Base-by-base conservation (phyloP, 306 rosid genomes). In the Cucumis melo region DNA sequence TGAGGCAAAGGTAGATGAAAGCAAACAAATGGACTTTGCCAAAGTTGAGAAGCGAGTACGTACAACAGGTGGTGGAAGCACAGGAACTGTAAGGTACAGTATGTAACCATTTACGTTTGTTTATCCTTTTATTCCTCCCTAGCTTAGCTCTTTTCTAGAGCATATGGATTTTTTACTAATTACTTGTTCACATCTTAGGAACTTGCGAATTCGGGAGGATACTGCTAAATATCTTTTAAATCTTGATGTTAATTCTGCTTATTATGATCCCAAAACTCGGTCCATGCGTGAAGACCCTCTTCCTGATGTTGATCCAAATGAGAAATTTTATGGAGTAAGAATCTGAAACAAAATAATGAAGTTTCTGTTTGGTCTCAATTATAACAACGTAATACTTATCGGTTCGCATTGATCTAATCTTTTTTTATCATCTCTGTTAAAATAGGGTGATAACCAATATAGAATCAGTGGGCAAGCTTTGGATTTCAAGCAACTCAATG, bases 1-100 rank as follows among this genome's bases (percentile, higher is more conserved):
- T 78, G 92, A 90, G 81, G 92, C 95, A 19, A 90, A 88, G 76
- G 90, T 88, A 48, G 96, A 90, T 41, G 89, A 88, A 41, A 88
- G 88, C 80, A 87, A 88, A 66, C 87, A 87, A 34, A 78, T 88
- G 88, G 88, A 88, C 79, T 88, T 87, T 80, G 91, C 91, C 2
- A 90, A 88, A 87, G 92, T 88, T 84, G 89, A 90, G 76, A 90
- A 88, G 75, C 84, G 85, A 76, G 91, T 90, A 6, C 72, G 89
- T 8, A 88, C 92, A 2, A 88, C 89, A 5, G 87, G 89, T 66
- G 89, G 96, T 79, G 91, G 91, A n/a, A 86, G 85, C 82, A 86
- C 92, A 5, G 87, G 92, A 81, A 85, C 91, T 81, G 89, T 88
- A 19, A 88, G 87, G 96, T 85, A 41, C 19, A 76, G 64, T 36